Conservation (phyloP, 805 yeast genomes). For the Metschnikowia colocasiae region DNA sequence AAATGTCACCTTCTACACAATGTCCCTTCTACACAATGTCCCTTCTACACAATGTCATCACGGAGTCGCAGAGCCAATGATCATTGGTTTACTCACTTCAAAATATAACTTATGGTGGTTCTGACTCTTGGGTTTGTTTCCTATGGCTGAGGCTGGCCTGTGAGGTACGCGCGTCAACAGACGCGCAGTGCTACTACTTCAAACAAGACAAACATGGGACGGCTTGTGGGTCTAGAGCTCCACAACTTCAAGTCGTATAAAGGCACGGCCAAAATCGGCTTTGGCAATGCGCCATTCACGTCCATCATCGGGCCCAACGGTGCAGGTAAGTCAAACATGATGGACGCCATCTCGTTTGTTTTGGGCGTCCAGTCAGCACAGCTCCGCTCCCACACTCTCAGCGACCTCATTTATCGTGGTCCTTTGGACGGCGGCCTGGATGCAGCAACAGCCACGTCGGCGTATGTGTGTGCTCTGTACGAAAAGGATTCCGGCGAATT, state of each 20-base stretch:
- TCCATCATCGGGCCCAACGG: constrained; percentile 98
- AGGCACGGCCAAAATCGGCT: constrained; percentile 72
- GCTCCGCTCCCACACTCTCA: constrained; percentile 67
- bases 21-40: no score
- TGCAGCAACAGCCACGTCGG: constrained; percentile 44
- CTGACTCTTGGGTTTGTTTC: no score
- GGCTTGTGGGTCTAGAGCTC: constrained; percentile 72
- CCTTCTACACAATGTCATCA: no score
- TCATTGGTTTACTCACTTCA: no score
- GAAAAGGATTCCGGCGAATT: constrained; percentile 58
- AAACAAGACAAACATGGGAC: constrained; percentile 57
- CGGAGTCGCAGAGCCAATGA: no score
- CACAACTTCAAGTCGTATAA: constrained; percentile 88
- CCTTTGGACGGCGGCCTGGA: constrained; percentile 20
- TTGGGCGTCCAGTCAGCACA: constrained; percentile 77
- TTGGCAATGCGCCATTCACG: constrained; percentile 80
- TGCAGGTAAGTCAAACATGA: constrained; percentile 94
- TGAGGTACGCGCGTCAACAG: not conserved
- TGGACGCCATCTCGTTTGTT: constrained; percentile 96
- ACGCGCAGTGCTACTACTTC: not conserved
- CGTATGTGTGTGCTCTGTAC: constrained; percentile 77
- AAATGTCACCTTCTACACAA: no score
- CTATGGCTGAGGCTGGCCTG: no score
- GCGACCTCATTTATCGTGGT: constrained; percentile 82
- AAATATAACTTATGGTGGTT: no score